Conservation (phyloP, 257 asterid genomes). For the Apocynum venetum region DNA sequence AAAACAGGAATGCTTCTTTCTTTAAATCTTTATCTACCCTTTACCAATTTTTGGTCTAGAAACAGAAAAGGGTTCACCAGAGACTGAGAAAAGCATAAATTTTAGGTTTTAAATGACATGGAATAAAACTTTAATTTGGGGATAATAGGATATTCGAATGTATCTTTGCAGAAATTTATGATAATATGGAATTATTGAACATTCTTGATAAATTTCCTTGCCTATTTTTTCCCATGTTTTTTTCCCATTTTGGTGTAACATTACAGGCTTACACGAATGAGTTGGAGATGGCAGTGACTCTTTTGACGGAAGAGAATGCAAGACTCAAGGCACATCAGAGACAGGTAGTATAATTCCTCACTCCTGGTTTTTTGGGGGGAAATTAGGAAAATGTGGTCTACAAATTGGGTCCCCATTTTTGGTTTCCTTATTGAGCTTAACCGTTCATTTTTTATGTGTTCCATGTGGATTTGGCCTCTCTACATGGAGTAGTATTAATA, state of each 20-base stretch:
- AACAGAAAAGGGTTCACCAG: too few species aligned
- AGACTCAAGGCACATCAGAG: slow-evolving; percentile 58
- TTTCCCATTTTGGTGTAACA: background rate
- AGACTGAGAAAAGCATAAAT: too few species aligned
- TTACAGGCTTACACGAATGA: slow-evolving; percentile 73
- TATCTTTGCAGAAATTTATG: background rate
- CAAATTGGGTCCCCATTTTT: slow-evolving; percentile 13
- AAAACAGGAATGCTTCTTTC: slow-evolving; percentile 55
- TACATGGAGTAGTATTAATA: background rate
- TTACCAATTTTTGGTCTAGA: background rate
- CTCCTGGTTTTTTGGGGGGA: background rate
- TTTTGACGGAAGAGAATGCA: slow-evolving; percentile 62
- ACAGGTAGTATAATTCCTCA: slow-evolving; percentile 35
- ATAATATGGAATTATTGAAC: background rate
- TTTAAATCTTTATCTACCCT: background rate
- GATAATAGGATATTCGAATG: background rate
- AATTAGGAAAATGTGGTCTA: background rate
- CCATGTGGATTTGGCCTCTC: background rate
- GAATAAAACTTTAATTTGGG: background rate
- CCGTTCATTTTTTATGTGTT: background rate
- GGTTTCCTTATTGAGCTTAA: background rate
- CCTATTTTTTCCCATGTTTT: background rate
- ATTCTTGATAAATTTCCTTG: background rate
- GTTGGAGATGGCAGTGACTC: slow-evolving; percentile 55
- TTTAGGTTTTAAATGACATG: background rate